Evolutionary conservation across 306 rosid genomes (phyloP), one percentile per base, ranked within the genome.

Genomic region (Senna siamea): DNA sequence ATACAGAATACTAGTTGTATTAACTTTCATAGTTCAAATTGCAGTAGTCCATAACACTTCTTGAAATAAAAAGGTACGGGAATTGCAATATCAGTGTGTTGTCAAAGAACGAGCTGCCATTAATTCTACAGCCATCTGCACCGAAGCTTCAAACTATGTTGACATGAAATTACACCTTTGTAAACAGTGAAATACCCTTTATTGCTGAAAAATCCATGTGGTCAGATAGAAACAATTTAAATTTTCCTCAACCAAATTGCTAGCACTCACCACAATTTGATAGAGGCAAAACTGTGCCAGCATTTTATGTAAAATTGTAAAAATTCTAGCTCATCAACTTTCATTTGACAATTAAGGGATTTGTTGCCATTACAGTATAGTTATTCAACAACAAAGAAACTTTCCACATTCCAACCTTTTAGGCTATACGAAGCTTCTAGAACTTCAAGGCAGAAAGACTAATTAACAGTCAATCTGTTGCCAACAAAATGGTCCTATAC

Each of bases 381-480:
- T 73, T 40, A 18, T 65, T 44, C 64, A 52, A n/a, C 70, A 15
- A 43, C 10, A 15, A 48, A 13, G 69, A 78, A 80, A 77, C 44
- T 28, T 64, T 23, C 22, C 64, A 59, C 12, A 58, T 26, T n/a
- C 66, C 80, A 19, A 43, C 47, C 58, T 61, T 78, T 55, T 10
- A 15, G 55, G 66, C 26, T 5, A 34, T 19, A 60, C 28, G 13
- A 44, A 78, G 72, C 58, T 38, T 17, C 41, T 53, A 69, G 11
- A 66, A 76, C 53, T 71, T 18, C 76, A 38, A 68, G 70, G 66
- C 20, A 46, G 66, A 67, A 61, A 13, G 69, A 66, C 41, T 7
- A 37, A 50, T 10, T 8, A 23, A 58, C 9, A 20, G 2, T 13
- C 51, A 69, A 11, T 70, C 72, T 74, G 44, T 58, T 26, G 67